These are phyloP conservation scores for Paragyromitra xinjiangensis DNA, from an alignment of 495 filamentous ascomycete species.

Conservation along the genomic window DNA sequence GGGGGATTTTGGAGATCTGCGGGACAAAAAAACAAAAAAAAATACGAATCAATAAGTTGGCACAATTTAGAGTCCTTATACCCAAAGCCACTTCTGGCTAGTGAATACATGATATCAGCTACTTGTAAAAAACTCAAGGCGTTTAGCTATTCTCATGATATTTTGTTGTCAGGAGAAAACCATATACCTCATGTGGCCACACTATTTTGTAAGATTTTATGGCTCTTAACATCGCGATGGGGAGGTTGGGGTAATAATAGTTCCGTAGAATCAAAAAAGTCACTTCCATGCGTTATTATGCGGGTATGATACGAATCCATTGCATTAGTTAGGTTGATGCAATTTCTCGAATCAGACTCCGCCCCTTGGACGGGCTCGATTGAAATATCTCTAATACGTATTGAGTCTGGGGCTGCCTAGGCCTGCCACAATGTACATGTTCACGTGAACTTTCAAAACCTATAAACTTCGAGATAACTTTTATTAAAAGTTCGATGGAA, in stretches of 20 bases:
- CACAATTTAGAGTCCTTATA: conserved; percentile 47
- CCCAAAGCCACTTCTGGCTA: conserved; percentile 44
- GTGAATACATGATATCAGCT: conserved; percentile 38
- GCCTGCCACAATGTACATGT: conserved; percentile 19
- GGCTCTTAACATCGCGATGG: conserved; percentile 35
- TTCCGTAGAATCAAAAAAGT: conserved; percentile 44
- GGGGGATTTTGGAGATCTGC: conserved; percentile 37
- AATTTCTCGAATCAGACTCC: conserved; percentile 36
- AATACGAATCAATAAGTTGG: conserved; percentile 50
- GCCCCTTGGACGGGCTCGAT: conserved; percentile 12
- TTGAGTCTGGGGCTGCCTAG: conserved; percentile 14
- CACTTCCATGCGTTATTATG: conserved; percentile 36
- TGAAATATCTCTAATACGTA: conserved; percentile 31
- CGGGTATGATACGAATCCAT: conserved; percentile 37
- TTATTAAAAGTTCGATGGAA: conserved; percentile 18
- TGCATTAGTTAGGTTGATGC: conserved; percentile 27
- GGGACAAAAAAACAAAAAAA: conserved; percentile 42
- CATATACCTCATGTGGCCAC: conserved; percentile 25
- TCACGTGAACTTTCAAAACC: conserved; percentile 25
- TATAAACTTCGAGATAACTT: conserved; percentile 7
- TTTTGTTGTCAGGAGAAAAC: conserved; percentile 28
- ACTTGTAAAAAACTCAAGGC: conserved; percentile 40
- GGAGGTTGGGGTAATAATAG: conserved; percentile 28
- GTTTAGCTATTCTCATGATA: conserved; percentile 44
- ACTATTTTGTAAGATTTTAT: conserved; percentile 43